Evolutionary conservation across 139 green algal genomes (phyloP).

Genomic region (Yamagishiella unicocca): DNA sequence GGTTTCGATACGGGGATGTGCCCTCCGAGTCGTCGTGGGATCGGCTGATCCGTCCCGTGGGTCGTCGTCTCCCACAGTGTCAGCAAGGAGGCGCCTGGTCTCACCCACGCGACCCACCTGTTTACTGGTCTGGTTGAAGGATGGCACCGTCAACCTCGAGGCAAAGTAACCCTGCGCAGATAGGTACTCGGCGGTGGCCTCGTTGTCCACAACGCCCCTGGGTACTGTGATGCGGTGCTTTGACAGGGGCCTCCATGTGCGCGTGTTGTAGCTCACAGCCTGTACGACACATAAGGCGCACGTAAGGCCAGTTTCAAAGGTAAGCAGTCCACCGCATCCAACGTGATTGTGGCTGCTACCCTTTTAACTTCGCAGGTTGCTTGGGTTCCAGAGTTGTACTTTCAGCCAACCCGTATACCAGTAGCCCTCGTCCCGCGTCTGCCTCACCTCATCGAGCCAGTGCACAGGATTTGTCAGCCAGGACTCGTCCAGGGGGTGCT

Average conservation of each 20-base stretch:
- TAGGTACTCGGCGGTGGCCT: not conserved
- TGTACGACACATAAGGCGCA: not conserved
- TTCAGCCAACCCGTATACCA: not conserved
- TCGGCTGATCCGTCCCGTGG: not conserved
- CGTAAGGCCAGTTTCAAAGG: not conserved
- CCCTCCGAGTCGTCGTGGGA: not conserved
- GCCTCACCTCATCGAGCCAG: not conserved
- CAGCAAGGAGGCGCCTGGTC: too few species aligned
- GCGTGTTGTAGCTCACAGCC: not conserved
- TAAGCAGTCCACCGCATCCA: not conserved
- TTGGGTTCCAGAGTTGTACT: not conserved
- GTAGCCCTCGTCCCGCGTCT: not conserved
- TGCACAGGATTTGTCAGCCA: not conserved
- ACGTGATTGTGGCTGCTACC: not conserved
- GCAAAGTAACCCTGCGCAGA: not conserved
- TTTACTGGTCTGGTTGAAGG: not conserved
- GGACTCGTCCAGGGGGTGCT: conserved; percentile 28
- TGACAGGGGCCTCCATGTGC: not conserved
- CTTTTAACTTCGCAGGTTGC: not conserved
- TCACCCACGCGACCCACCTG: not conserved
- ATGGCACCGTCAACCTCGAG: not conserved
- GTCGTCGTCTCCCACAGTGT: not conserved
- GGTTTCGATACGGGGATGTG: not conserved
- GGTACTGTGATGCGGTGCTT: not conserved
- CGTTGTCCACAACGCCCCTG: not conserved